Conservation (phyloP, 2,329 filamentous ascomycete species). For the Corniculantispora saksenae region DNA sequence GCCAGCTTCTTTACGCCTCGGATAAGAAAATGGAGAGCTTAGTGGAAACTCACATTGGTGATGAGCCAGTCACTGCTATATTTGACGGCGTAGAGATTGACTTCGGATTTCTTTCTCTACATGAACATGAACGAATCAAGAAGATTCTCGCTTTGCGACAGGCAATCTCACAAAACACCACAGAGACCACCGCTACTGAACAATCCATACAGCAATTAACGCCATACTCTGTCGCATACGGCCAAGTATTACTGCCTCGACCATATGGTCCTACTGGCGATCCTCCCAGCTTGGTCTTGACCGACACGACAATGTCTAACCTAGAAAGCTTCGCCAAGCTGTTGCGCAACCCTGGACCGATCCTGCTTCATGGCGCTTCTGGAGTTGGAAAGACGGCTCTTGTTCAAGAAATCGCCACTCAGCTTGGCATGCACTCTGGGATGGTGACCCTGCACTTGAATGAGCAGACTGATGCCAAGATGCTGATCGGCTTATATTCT, state of each 20-base stretch:
- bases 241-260: constrained; percentile 66
- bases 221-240: constrained; percentile 63
- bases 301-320: constrained; percentile 72
- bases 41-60: constrained; percentile 64
- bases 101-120: constrained; percentile 69
- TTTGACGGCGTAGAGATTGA: constrained; percentile 79
- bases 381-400: constrained; percentile 90
- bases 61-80: constrained; percentile 61
- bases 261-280: constrained; percentile 51
- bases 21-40: constrained; percentile 77
- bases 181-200: neutral
- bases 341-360: constrained; percentile 67
- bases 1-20: constrained; percentile 74
- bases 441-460: constrained; percentile 97
- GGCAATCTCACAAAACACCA: constrained; percentile 33
- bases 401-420: constrained; percentile 77
- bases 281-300: constrained; percentile 62
- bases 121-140: constrained; percentile 56
- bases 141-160: constrained; percentile 45
- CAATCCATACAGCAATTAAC: constrained; percentile 50
- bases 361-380: constrained; percentile 79
- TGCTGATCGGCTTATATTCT: constrained; percentile 91
- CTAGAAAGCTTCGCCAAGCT: constrained; percentile 67
- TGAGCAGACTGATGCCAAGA: constrained; percentile 97
- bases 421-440: constrained; percentile 73